Evolutionary conservation across 2,329 filamentous ascomycete genomes (phyloP).

Genomic region (Colletotrichum somersetense): DNA sequence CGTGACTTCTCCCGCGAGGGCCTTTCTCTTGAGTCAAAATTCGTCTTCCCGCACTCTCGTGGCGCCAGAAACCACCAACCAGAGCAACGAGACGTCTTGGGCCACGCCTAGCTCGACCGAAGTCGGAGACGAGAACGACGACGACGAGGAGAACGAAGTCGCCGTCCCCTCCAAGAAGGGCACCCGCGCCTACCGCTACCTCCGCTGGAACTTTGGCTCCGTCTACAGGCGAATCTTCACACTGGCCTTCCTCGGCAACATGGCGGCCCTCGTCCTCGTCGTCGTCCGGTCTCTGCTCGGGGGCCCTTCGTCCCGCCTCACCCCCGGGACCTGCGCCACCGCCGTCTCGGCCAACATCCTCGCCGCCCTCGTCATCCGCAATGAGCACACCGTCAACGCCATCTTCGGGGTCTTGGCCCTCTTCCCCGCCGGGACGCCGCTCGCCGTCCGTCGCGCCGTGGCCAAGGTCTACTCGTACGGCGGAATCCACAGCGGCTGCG

Average conservation of each 20-base stretch:
- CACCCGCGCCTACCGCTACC: constrained; percentile 53
- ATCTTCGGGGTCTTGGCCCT: constrained; percentile 61
- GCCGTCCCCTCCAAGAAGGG: constrained; percentile 55
- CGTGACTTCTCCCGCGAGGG: constrained; percentile 18
- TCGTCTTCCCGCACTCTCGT: constrained; percentile 35
- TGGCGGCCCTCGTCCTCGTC: constrained; percentile 59
- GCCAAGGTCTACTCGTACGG: constrained; percentile 67
- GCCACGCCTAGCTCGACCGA: not conserved
- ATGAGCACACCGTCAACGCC: constrained; percentile 66
- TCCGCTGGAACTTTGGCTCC: constrained; percentile 62
- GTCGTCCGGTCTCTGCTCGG: constrained; percentile 45
- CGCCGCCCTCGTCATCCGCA: constrained; percentile 64
- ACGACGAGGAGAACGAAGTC: constrained; percentile 48
- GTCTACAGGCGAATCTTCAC: constrained; percentile 70
- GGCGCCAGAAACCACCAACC: not conserved
- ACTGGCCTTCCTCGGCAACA: constrained; percentile 63
- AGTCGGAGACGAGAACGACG: constrained; percentile 32
- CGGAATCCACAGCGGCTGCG: constrained; percentile 64
- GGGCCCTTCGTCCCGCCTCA: constrained; percentile 24
- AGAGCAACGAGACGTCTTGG: not conserved
- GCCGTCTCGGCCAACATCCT: constrained; percentile 60
- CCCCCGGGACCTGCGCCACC: constrained; percentile 45
- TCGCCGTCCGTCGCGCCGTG: constrained; percentile 61
- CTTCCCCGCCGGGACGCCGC: constrained; percentile 58
- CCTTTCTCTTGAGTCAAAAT: constrained; percentile 25